These are phyloP conservation scores for Paraphoma sp. DNA, from an alignment of 2,329 filamentous ascomycete genomes.

Conservation along the genomic window DNA sequence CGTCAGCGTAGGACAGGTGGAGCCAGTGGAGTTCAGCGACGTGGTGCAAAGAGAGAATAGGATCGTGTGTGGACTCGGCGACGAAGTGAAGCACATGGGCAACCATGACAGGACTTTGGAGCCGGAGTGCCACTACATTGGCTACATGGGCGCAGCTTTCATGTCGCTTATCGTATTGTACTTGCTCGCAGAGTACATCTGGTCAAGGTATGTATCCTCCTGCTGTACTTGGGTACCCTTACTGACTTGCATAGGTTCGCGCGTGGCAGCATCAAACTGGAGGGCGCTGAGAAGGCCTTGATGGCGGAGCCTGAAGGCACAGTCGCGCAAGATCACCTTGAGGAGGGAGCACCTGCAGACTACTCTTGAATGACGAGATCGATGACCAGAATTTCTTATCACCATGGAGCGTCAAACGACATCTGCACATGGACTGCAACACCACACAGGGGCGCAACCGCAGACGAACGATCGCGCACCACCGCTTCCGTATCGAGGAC, in stretches of 20 bases:
- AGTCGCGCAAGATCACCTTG: background rate
- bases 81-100: conserved; percentile 26
- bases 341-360: background rate
- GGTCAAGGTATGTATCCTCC: conserved; percentile 23
- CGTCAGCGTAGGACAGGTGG: conserved; percentile 16
- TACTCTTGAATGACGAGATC: background rate
- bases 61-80: conserved; percentile 32
- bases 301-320: conserved; percentile 9
- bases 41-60: conserved; percentile 21
- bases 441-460: background rate
- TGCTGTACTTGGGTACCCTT: too few species aligned
- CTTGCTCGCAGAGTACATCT: conserved; percentile 22
- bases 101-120: conserved; percentile 1
- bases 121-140: conserved; percentile 20
- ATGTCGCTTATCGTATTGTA: conserved; percentile 25
- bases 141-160: conserved; percentile 24
- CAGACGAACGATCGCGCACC: background rate
- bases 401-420: too few species aligned
- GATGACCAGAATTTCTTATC: background rate
- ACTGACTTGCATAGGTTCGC: conserved; percentile 6
- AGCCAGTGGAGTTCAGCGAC: conserved; percentile 6
- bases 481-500: too few species aligned
- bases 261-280: conserved; percentile 23
- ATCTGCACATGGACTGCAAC: background rate
- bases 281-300: conserved; percentile 30